phyloP scores from a whole-genome alignment of 129 eudicot genomes.

The Heracleum sosnowskyi region DNA sequence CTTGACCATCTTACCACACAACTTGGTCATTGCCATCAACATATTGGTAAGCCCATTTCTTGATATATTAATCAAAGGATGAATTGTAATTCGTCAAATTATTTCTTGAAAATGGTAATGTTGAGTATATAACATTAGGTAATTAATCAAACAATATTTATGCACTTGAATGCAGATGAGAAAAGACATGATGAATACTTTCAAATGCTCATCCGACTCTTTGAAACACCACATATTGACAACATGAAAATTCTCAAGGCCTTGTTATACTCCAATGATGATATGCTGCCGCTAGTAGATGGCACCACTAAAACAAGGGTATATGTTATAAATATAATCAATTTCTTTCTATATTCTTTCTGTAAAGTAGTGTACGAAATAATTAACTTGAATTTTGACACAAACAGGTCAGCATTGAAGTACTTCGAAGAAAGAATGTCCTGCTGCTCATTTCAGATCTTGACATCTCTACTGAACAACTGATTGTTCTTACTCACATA shows the following conservation, averaged over 20 bases:
- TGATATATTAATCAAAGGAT: neutral
- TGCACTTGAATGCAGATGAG: constrained; percentile 52
- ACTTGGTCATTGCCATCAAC: constrained; percentile 51
- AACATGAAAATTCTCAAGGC: constrained; percentile 67
- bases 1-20: constrained; percentile 60
- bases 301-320: constrained; percentile 61
- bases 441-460: constrained; percentile 74
- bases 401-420: constrained; percentile 63
- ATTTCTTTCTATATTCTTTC: neutral
- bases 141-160: neutral
- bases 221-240: constrained; percentile 58
- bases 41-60: constrained; percentile 48
- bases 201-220: constrained; percentile 48
- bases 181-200: constrained; percentile 69
- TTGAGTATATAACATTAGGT: neutral
- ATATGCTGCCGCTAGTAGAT: constrained; percentile 53
- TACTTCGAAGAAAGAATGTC: constrained; percentile 55
- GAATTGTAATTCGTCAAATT: neutral
- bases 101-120: neutral
- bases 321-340: neutral
- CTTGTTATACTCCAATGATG: constrained; percentile 61
- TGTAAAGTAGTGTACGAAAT: neutral
- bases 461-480: constrained; percentile 56
- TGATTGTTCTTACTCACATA: constrained; percentile 43
- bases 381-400: neutral